Evolutionary conservation across 2,329 filamentous ascomycete genomes (phyloP).

Genomic region (Trichoderma endophyticum): DNA sequence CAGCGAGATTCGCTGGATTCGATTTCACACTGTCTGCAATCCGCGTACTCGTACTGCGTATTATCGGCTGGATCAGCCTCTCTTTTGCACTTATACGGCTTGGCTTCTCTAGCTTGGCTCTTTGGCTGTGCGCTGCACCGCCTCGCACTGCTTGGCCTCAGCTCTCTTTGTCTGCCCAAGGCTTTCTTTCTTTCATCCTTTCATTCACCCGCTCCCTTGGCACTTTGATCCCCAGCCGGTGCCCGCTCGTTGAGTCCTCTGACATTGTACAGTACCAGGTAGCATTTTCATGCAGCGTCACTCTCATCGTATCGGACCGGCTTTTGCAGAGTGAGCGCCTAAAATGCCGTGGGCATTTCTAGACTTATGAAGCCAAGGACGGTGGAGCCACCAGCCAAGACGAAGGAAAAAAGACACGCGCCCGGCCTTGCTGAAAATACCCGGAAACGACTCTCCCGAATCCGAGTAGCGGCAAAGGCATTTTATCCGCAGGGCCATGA

Average conservation of each 20-base stretch:
- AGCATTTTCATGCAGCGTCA: neutral
- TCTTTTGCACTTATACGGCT: neutral
- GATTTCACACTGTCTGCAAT: neutral
- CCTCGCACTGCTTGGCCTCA: neutral
- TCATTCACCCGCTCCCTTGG: neutral
- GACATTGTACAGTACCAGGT: neutral
- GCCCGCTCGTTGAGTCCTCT: neutral
- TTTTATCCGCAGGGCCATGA: slow-evolving; percentile 9
- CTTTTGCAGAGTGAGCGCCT: neutral
- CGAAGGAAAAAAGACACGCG: neutral
- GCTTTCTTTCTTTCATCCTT: neutral
- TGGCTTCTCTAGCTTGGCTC: neutral
- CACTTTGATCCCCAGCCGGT: neutral
- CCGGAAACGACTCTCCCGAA: slow-evolving; percentile 2
- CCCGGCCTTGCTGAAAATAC: neutral
- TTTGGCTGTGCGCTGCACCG: slow-evolving; percentile 11
- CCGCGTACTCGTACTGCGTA: neutral
- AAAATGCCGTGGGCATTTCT: neutral
- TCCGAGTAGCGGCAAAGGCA: neutral
- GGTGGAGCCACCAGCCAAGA: neutral
- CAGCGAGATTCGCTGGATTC: neutral
- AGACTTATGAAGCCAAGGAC: neutral
- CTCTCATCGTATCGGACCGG: neutral
- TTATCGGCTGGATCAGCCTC: neutral
- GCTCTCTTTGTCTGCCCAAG: neutral